Evolutionary conservation across 1,284 basidiomycete genomes (phyloP).

Genomic region (Malassezia caprae): DNA sequence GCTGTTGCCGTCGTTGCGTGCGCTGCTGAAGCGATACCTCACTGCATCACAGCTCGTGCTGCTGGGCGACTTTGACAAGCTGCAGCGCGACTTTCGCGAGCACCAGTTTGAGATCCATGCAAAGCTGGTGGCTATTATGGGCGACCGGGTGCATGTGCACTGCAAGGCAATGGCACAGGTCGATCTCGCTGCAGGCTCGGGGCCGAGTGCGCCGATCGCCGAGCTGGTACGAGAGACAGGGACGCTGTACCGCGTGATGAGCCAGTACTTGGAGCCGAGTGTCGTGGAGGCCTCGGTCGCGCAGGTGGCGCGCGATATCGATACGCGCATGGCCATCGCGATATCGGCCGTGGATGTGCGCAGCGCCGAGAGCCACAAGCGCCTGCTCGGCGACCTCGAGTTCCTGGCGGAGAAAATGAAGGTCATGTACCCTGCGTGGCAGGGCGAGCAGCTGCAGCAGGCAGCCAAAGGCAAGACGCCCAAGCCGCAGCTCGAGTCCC

Average conservation of each 20-base stretch:
- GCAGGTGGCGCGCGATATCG: constrained; percentile 33
- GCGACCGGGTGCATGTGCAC: constrained; percentile 79
- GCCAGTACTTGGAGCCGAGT: constrained; percentile 61
- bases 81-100: constrained; percentile 95
- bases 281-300: constrained; percentile 33
- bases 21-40: constrained; percentile 82
- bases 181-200: constrained; percentile 13
- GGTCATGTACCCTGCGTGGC: constrained; percentile 32
- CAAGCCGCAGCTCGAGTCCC: constrained; percentile 13
- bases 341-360: constrained; percentile 28
- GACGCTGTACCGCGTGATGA: constrained; percentile 89
- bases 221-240: constrained; percentile 88
- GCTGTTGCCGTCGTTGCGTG: constrained; percentile 90
- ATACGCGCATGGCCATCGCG: constrained; percentile 28
- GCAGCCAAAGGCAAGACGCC: constrained; percentile 19
- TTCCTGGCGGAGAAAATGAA: constrained; percentile 30
- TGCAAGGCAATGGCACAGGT: constrained; percentile 57
- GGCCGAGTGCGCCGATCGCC: constrained; percentile 56
- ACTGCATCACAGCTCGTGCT: constrained; percentile 87
- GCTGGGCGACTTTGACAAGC: constrained; percentile 93
- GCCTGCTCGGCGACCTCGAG: constrained; percentile 26
- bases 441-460: constrained; percentile 23
- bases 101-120: constrained; percentile 98
- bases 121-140: constrained; percentile 97
- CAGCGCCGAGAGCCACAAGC: constrained; percentile 19